Evolutionary conservation across 1,139 yeast species (phyloP), one percentile per base, ranked within the genome.

Genomic region (Sugiyamaella novakii): DNA sequence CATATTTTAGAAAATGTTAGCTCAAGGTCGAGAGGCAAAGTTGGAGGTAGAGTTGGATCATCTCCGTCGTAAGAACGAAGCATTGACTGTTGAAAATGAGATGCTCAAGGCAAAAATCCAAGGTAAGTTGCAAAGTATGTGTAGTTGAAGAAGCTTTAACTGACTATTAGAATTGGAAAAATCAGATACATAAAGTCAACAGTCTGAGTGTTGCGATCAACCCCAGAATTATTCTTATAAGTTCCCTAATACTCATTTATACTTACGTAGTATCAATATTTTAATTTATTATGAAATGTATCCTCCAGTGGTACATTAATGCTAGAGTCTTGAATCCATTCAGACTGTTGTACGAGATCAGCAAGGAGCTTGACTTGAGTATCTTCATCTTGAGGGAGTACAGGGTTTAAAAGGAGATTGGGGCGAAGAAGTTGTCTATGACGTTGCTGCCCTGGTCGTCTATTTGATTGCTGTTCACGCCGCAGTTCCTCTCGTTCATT

Each of bases 1-100:
- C n/a, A 37, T 38, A 27, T 17, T 5, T 10, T 30, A 48, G 54
- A 78, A 79, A 58, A 79, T 86, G 81, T 66, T 86, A 11, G 81
- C 89, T 54, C 81, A 76, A 63, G 87, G 95, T 14, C 81, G 81
- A 59, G 77, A 84, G 42, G 84, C 84, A 59, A 87, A 86, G 59
- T 72, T 83, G 56, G 79, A 84, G 54, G 78, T 86, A 37, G 89
- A 85, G 64, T 66, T 84, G 38, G 87, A 84, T 12, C 65, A 84
- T 40, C 69, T 85, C 46, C 76, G 78, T 54, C 67, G 68, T 39
- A 81, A 81, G 57, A 78, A 76, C 55, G 57, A 50, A 11, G 39
- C 38, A 43, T 50, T 57, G 43, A 54, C 47, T 51, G 52, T 18
- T 14, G 46, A 33, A 24, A 34, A 43, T 19, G 40, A 28, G 25